These are phyloP conservation scores for Calocybe indica DNA, from an alignment of 768 basidiomycete species.

Conservation along the genomic window DNA sequence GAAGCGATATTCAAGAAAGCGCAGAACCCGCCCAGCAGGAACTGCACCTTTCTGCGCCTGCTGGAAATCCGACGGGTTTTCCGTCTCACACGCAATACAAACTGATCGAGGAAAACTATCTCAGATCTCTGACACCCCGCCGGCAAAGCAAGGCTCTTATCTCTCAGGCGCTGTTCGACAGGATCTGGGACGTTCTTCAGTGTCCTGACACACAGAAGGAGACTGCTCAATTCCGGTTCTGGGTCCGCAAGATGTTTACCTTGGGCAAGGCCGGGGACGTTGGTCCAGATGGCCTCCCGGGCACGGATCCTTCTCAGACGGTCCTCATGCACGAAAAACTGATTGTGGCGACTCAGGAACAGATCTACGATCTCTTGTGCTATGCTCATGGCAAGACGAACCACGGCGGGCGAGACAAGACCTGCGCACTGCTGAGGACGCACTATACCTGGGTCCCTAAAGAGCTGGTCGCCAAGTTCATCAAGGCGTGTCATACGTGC, in stretches of 20 bases:
- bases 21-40: slow-evolving; percentile 2
- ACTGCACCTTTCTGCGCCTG: not conserved
- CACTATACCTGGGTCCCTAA: slow-evolving; percentile 84
- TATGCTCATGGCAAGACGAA: slow-evolving; percentile 60
- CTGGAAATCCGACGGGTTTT: slow-evolving; percentile 36
- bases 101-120: slow-evolving; percentile 50
- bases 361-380: slow-evolving; percentile 73
- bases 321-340: slow-evolving; percentile 67
- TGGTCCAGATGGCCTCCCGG: not conserved
- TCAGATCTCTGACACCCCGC: slow-evolving; percentile 49
- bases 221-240: slow-evolving; percentile 73
- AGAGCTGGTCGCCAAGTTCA: slow-evolving; percentile 73
- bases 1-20: too few species aligned
- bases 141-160: slow-evolving; percentile 66
- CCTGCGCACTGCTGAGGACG: slow-evolving; percentile 55
- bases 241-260: slow-evolving; percentile 80
- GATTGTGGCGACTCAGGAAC: slow-evolving; percentile 72
- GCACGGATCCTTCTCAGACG: slow-evolving; percentile 11
- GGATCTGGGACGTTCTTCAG: slow-evolving; percentile 64
- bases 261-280: slow-evolving; percentile 23
- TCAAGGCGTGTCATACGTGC: slow-evolving; percentile 77
- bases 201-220: slow-evolving; percentile 38
- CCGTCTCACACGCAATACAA: slow-evolving; percentile 60
- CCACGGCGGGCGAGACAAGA: slow-evolving; percentile 80
- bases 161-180: slow-evolving; percentile 62